phyloP scores from a whole-genome alignment of 2,329 filamentous ascomycete genomes.

The Aphanocladium album region DNA sequence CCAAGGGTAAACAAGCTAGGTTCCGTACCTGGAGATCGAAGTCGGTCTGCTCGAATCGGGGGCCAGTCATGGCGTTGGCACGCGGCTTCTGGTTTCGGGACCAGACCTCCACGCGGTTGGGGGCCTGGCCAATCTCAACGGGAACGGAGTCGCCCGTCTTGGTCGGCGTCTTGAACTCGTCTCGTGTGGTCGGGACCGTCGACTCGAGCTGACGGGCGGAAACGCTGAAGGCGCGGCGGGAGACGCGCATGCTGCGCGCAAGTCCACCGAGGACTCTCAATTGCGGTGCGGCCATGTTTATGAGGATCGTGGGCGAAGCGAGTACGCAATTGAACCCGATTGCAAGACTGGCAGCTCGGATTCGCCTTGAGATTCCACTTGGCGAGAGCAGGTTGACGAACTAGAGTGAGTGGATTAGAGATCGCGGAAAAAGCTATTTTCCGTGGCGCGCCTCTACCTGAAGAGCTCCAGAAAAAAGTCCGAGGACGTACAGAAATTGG shows the following conservation, averaged over 20 bases:
- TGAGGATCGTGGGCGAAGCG: neutral
- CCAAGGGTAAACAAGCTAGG: neutral
- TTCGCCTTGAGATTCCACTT: neutral
- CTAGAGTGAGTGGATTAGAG: slow-evolving; percentile 14
- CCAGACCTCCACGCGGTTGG: slow-evolving; percentile 80
- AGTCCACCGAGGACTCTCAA: slow-evolving; percentile 41
- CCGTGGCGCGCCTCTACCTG: neutral
- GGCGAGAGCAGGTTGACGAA: slow-evolving; percentile 11
- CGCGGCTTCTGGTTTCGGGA: slow-evolving; percentile 79
- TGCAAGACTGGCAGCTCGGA: neutral
- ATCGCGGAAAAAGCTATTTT: slow-evolving; percentile 15
- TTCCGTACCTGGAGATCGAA: slow-evolving; percentile 80
- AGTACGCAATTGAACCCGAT: slow-evolving; percentile 4
- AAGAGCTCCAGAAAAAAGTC: slow-evolving; percentile 14
- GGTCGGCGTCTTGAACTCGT: slow-evolving; percentile 33
- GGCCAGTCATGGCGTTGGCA: slow-evolving; percentile 81
- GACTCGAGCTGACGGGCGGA: slow-evolving; percentile 45
- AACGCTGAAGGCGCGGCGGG: slow-evolving; percentile 43
- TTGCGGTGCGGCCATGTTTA: slow-evolving; percentile 41
- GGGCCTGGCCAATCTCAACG: slow-evolving; percentile 66
- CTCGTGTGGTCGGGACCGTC: slow-evolving; percentile 33
- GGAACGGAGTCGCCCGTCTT: slow-evolving; percentile 39
- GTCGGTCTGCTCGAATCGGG: slow-evolving; percentile 95
- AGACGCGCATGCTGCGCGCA: slow-evolving; percentile 39
- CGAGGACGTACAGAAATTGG: neutral